Conservation (phyloP, 2,329 filamentous ascomycete genomes). For the Aspergillus tamarii region DNA sequence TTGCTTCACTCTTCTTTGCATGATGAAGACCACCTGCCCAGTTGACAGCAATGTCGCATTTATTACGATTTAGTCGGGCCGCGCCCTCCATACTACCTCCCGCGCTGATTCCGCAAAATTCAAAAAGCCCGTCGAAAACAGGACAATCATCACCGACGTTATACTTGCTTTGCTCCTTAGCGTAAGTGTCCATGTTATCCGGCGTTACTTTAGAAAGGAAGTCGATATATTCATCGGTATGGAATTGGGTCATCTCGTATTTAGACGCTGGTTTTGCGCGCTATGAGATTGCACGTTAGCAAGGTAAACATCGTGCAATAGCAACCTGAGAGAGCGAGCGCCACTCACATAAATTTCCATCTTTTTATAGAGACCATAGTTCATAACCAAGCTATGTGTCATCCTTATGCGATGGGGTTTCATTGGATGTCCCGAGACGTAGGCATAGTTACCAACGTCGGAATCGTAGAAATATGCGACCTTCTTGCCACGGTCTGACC, state of each 20-base stretch:
- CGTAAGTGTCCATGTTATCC: constrained; percentile 95
- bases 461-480: constrained; percentile 99
- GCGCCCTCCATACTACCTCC: constrained; percentile 73
- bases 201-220: constrained; percentile 86
- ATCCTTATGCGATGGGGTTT: constrained; percentile 70
- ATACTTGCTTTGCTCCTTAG: constrained; percentile 83
- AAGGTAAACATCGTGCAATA: not conserved
- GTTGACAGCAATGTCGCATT: constrained; percentile 71
- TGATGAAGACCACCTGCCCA: constrained; percentile 98
- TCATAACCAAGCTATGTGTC: constrained; percentile 69
- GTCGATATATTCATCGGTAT: constrained; percentile 74
- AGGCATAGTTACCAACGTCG: constrained; percentile 97
- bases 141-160: constrained; percentile 68
- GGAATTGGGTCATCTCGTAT: constrained; percentile 74
- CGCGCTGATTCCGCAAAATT: constrained; percentile 71
- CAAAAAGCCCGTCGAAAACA: constrained; percentile 71
- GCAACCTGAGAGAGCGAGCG: not conserved
- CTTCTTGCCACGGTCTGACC: constrained; percentile 67
- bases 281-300: constrained; percentile 48
- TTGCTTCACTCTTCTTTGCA: constrained; percentile 91
- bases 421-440: constrained; percentile 75
- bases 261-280: constrained; percentile 76
- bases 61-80: constrained; percentile 67
- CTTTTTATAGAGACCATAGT: constrained; percentile 73
- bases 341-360: constrained; percentile 69